Conservation (phyloP, 192 early-diverging fungal species). For the Piromyces finnis region DNA sequence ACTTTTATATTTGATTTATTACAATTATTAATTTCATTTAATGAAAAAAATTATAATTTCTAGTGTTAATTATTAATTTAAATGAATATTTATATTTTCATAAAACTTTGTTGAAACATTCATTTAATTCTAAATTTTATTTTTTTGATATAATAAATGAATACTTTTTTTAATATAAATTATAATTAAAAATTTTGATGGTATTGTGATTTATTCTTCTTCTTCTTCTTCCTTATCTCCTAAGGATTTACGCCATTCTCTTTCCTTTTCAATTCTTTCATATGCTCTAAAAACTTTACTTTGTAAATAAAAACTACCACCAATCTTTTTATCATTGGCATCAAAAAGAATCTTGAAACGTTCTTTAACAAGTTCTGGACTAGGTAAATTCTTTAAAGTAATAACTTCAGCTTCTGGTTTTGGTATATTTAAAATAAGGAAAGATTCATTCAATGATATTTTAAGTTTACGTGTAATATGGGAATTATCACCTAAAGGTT, state of each 20-base stretch:
- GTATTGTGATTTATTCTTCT: neutral
- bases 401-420: neutral
- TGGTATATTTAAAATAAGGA: neutral
- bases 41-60: too few species aligned
- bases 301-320: slow-evolving; percentile 87
- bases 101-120: too few species aligned
- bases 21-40: too few species aligned
- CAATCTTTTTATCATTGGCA: slow-evolving; percentile 63
- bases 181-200: too few species aligned
- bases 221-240: neutral
- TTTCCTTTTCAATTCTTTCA: slow-evolving; percentile 82
- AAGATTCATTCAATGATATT: neutral
- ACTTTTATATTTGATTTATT: too few species aligned
- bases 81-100: too few species aligned
- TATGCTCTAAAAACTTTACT: slow-evolving; percentile 84
- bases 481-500: neutral
- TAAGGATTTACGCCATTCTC: neutral
- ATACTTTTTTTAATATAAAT: too few species aligned
- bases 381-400: neutral
- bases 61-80: too few species aligned
- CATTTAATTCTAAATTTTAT: too few species aligned
- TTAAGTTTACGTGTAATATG: neutral
- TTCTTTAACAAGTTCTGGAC: neutral
- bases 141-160: too few species aligned
- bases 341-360: slow-evolving; percentile 24